Evolutionary conservation across 2,329 filamentous ascomycete species (phyloP).

Genomic region (Fusarium sp.): DNA sequence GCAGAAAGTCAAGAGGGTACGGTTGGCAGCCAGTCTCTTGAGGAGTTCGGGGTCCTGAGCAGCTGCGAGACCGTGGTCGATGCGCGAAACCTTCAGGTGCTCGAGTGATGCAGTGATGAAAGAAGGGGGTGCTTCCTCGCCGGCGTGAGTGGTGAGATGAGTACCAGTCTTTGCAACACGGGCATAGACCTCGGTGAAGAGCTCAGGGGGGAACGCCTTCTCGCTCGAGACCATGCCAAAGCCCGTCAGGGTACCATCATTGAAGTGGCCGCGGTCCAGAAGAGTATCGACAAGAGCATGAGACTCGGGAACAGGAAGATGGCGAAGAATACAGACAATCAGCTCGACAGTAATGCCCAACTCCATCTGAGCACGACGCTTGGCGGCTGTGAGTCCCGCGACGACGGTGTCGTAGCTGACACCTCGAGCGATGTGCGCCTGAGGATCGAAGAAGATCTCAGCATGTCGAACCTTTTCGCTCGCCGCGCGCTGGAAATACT

Average conservation of each 20-base stretch:
- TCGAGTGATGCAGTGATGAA: conserved; percentile 75
- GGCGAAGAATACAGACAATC: conserved; percentile 78
- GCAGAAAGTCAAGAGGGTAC: conserved; percentile 75
- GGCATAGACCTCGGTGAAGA: conserved; percentile 71
- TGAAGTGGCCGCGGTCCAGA: conserved; percentile 55
- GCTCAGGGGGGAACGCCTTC: conserved; percentile 63
- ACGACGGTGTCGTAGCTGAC: conserved; percentile 72
- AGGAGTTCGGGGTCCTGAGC: conserved; percentile 69
- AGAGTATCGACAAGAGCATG: conserved; percentile 50
- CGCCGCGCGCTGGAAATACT: conserved; percentile 74
- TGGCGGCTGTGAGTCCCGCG: conserved; percentile 69
- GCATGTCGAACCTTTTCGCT: conserved; percentile 75
- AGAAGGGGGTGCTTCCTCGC: conserved; percentile 76
- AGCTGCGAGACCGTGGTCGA: conserved; percentile 79
- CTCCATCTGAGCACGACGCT: conserved; percentile 67
- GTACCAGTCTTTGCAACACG: conserved; percentile 60
- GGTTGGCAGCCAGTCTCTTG: conserved; percentile 64
- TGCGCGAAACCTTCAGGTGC: conserved; percentile 69
- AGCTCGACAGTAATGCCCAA: conserved; percentile 72
- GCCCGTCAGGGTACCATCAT: conserved; percentile 65
- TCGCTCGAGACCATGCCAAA: conserved; percentile 77
- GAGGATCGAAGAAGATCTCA: conserved; percentile 85
- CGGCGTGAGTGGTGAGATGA: conserved; percentile 76
- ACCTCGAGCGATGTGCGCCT: conserved; percentile 74
- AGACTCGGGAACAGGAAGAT: conserved; percentile 71